Base-by-base conservation (phyloP, 495 filamentous ascomycete species). In the Chaetomidium leptoderma region DNA sequence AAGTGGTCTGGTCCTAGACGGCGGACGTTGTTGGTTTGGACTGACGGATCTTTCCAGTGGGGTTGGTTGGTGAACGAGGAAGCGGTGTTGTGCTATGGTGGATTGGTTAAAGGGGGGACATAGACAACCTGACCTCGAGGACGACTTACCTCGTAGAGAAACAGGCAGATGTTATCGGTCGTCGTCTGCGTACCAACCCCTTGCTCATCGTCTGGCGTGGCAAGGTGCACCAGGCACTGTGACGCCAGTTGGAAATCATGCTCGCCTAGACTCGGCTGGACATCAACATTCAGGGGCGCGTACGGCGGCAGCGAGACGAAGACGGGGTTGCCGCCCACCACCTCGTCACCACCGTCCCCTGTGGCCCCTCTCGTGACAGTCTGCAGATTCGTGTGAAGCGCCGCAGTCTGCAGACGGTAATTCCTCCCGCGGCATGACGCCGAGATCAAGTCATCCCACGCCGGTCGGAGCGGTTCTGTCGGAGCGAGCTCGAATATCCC, bases 91-190 rank as follows among this genome's bases (percentile, higher is more conserved):
- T 70, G 65, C 66, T 70, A 8, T 32, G n/a, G 10, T 23, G 9
- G n/a, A 45, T 57, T 26, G 48, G 43, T 27, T 23, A 39, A n/a
- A n/a, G n/a, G 35, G 21, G 42, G 42, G 8, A 26, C 4, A 3
- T 1, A 13, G 23, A n/a, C 33, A 27, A 9, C n/a, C 39, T 16
- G 1, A 17, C 2, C 10, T 17, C 0, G n/a, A 32, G 11, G 9
- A n/a, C n/a, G n/a, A 40, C 66, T 53, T 53, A 78, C 75, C 62
- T 79, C 70, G 56, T 75, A 79, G 29, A 79, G 59, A 57, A 77
- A 77, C 37, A 78, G 17, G 33, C 70, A 78, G 16, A 72, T 40
- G 6, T 68, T 68, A 42, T 75, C 64, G 48, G 57, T 64, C 57
- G 40, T 39, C 21, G 19, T 44, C 27, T 17, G 42, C 13, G 24